Base-by-base conservation (phyloP, 257 asterid genomes). In the Ilex asprella region DNA sequence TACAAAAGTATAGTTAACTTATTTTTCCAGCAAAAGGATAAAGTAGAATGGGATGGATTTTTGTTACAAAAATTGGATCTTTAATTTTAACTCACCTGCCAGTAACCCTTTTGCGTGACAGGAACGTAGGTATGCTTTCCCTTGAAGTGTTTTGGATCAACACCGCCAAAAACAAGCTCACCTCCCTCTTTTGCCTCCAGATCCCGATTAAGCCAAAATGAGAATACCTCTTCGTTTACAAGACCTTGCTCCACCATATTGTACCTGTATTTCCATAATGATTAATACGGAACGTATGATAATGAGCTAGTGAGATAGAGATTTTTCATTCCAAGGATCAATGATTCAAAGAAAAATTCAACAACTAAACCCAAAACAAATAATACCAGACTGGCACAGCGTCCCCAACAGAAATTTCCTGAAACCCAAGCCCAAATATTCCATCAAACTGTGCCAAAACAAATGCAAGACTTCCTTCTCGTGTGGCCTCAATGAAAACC, bases 361-460 rank as follows among this genome's bases (percentile, higher is more conserved):
- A 46, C 52, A 11, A 46, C 13, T 11, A 6, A 46, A 2, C 10
- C 10, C n/a, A 14, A 46, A 11, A 10, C 52, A 46, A 46, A 10
- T 5, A 55, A 55, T 83, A 91, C 98, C 98, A 92, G 79, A 92
- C 86, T 14, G 98, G 95, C 47, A 82, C 91, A 54, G 74, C 80
- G 75, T 88, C 69, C 2, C 89, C 95, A 67, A 79, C 95, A 39
- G 97, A 71, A 69, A 88, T 86, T 76, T 92, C 97, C 75, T 83
- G 95, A 85, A 92, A 88, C 55, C 95, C 98, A 55, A 92, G 98
- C 57, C 98, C 98, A 29, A 91, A 78, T 57, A 91, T 80, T 55
- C 98, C 98, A 73, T 91, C 98, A 70, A 91, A 91, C 74, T 88
- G 86, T 27, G 84, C 86, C 30, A 92, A n/a, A 65, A 85, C 68